These are phyloP conservation scores for Mucor indicus DNA, from an alignment of 371 early-diverging fungal species.

Conservation along the genomic window DNA sequence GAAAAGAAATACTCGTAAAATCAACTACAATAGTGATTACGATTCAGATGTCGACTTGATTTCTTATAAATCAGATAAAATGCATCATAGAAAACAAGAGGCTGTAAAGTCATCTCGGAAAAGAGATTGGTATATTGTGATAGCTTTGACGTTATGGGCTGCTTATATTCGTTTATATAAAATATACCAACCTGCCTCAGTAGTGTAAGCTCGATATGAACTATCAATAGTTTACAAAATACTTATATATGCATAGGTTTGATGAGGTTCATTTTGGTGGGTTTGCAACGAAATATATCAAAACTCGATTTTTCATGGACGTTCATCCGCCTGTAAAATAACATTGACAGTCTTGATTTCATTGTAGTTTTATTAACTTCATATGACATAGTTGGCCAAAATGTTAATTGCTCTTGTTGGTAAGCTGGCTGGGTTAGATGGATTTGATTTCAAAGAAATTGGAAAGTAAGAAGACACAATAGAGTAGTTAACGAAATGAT, in stretches of 20 bases:
- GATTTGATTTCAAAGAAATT: slow-evolving; percentile 91
- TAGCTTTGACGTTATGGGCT: slow-evolving; percentile 38
- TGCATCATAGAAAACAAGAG: slow-evolving; percentile 12
- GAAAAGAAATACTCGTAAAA: slow-evolving; percentile 9
- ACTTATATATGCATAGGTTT: slow-evolving; percentile 34
- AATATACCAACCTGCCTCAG: slow-evolving; percentile 43
- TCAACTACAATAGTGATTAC: slow-evolving; percentile 1
- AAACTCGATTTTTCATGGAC: slow-evolving; percentile 94
- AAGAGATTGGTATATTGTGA: slow-evolving; percentile 33
- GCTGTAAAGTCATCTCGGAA: slow-evolving; percentile 16
- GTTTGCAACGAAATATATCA: slow-evolving; percentile 91
- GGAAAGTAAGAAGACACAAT: slow-evolving; percentile 58
- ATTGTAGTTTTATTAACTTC: not conserved
- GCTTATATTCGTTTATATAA: slow-evolving; percentile 42
- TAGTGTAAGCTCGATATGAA: slow-evolving; percentile 33
- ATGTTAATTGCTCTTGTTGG: slow-evolving; percentile 87
- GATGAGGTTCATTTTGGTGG: slow-evolving; percentile 99
- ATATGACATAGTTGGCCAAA: slow-evolving; percentile 74
- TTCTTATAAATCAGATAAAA: slow-evolving; percentile 26
- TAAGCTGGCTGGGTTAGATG: slow-evolving; percentile 80
- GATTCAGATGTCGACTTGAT: slow-evolving; percentile 21
- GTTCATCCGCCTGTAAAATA: slow-evolving; percentile 53
- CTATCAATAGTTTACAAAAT: not conserved
- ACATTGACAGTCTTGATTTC: slow-evolving; percentile 46
- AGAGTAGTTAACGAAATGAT: not conserved